Conservation (phyloP, 352 stramenopile genomes). For the Pseudoperonospora humuli region DNA sequence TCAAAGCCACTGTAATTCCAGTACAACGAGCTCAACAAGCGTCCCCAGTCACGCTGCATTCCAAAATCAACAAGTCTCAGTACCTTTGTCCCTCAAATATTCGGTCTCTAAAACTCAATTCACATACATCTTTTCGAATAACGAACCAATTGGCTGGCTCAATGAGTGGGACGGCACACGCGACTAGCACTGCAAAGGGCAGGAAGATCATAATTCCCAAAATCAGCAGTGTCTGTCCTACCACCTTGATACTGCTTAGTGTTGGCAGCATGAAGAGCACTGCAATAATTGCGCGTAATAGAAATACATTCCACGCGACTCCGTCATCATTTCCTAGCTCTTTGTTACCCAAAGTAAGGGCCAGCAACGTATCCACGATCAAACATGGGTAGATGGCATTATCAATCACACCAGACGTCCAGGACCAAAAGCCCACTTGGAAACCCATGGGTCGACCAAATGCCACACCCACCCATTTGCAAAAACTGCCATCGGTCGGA, state of each 20-base stretch:
- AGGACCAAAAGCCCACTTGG: slow-evolving; percentile 79
- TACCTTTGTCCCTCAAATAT: too few relatives aligned
- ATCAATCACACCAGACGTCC: slow-evolving; percentile 74
- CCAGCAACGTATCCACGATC: slow-evolving; percentile 63
- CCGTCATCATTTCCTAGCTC: slow-evolving; percentile 10
- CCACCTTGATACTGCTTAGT: slow-evolving; percentile 59
- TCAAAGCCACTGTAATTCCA: slow-evolving; percentile 84
- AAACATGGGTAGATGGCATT: slow-evolving; percentile 82
- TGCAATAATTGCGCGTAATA: slow-evolving; percentile 41
- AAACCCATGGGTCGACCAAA: slow-evolving; percentile 83
- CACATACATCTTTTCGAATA: slow-evolving; percentile 44
- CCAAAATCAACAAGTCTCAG: slow-evolving; percentile 3
- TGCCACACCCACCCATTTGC: slow-evolving; percentile 68
- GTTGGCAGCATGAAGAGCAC: slow-evolving; percentile 68
- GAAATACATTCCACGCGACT: slow-evolving; percentile 32
- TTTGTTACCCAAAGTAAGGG: slow-evolving; percentile 25
- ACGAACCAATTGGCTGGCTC: slow-evolving; percentile 60
- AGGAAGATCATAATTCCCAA: slow-evolving; percentile 64
- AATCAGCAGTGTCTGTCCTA: slow-evolving; percentile 52
- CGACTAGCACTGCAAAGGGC: slow-evolving; percentile 52
- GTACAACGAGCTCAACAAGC: slow-evolving; percentile 64
- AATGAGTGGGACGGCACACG: slow-evolving; percentile 46
- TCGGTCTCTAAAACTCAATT: not conserved
- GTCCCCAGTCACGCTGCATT: slow-evolving; percentile 44
- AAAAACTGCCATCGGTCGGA: slow-evolving; percentile 73